A percentile compares a stretch with the other conserved stretches of the same genome.
These are phyloP conservation scores for Furcasterigmium furcatum DNA, from an alignment of 2,329 filamentous ascomycete genomes.

Conservation along the genomic window DNA sequence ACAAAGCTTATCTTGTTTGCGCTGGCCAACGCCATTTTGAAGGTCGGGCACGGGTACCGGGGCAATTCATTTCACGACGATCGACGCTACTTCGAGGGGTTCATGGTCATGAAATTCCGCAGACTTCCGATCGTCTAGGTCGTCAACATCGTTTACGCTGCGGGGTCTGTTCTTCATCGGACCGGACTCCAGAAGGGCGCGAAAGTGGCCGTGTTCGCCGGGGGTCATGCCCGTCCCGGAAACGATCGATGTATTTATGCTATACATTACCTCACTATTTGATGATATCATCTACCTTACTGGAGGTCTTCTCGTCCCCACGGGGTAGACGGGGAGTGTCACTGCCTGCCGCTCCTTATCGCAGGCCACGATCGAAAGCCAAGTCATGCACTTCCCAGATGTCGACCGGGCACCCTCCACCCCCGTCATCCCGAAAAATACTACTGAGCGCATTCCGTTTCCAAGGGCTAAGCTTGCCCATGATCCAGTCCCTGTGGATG, in stretches of 20 bases:
- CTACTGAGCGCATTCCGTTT: background rate
- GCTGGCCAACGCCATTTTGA: background rate
- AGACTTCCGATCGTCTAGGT: background rate
- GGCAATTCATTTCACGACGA: too few species aligned
- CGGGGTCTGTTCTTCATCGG: background rate
- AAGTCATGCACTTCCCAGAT: background rate
- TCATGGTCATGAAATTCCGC: too few species aligned
- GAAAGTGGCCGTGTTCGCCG: too few species aligned
- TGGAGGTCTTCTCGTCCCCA: too few species aligned
- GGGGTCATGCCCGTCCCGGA: too few species aligned
- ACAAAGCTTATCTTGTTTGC: background rate
- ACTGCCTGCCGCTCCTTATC: too few species aligned
- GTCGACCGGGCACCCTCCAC: background rate
- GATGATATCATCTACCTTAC: too few species aligned
- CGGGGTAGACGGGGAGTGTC: too few species aligned
- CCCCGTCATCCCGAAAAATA: background rate
- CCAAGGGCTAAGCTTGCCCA: background rate
- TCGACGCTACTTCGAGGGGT: too few species aligned
- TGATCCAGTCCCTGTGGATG: background rate
- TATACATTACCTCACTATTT: too few species aligned
- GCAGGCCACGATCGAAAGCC: background rate
- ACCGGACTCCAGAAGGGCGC: too few species aligned
- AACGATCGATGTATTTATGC: too few species aligned
- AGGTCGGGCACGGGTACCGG: background rate
- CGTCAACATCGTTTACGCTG: background rate